phyloP scores from a whole-genome alignment of 768 basidiomycete genomes.

The Xerocomellus chrysenteron region DNA sequence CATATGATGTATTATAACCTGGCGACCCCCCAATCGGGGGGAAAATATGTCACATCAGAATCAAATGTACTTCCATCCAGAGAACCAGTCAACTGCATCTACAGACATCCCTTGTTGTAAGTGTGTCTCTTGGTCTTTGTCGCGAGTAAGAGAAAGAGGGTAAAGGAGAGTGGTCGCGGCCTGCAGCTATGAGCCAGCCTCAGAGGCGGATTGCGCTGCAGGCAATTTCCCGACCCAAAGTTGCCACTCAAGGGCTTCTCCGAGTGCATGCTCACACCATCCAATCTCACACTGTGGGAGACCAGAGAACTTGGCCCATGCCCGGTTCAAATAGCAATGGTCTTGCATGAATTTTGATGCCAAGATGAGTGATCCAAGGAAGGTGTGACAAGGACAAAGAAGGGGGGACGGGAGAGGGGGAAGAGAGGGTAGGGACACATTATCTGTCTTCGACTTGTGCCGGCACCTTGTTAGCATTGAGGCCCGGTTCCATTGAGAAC shows the following conservation, averaged over 20 bases:
- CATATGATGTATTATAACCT: too few relatives aligned
- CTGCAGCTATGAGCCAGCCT: too few relatives aligned
- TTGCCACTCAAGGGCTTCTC: slow-evolving; percentile 86
- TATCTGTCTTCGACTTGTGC: slow-evolving; percentile 8
- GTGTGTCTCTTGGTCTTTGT: too few relatives aligned
- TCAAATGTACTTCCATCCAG: too few relatives aligned
- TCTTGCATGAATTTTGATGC: slow-evolving; percentile 94
- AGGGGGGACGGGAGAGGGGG: slow-evolving; percentile 68
- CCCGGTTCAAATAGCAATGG: slow-evolving; percentile 86
- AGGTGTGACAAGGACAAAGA: slow-evolving; percentile 83
- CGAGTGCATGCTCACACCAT: slow-evolving; percentile 82
- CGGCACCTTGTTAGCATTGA: slow-evolving; percentile 9
- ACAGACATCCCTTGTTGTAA: too few relatives aligned
- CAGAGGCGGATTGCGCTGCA: slow-evolving; percentile 28
- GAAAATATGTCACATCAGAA: too few relatives aligned
- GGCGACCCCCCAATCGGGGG: too few relatives aligned
- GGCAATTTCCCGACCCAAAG: slow-evolving; percentile 82
- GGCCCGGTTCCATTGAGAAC: slow-evolving; percentile 16
- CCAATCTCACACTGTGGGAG: slow-evolving; percentile 58
- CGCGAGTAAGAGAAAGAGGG: too few relatives aligned
- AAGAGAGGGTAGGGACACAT: slow-evolving; percentile 21
- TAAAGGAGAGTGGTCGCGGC: too few relatives aligned
- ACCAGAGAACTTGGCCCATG: slow-evolving; percentile 90
- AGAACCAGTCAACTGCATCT: too few relatives aligned
- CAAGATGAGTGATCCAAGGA: slow-evolving; percentile 83